Evolutionary conservation across 2,329 filamentous ascomycete species (phyloP).

Genomic region (Berkeleyomyces rouxiae): DNA sequence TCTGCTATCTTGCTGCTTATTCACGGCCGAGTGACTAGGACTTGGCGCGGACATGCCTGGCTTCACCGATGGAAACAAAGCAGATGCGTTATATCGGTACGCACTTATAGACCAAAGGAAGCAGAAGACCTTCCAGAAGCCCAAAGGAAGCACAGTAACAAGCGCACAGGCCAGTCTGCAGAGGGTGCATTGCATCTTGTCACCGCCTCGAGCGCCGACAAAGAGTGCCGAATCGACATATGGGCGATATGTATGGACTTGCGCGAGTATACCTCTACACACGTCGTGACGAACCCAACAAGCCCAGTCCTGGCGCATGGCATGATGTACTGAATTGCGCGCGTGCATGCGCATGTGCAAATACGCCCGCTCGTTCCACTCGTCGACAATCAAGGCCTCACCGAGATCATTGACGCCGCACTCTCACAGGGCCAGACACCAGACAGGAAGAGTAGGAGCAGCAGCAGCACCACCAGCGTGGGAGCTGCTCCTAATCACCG

Average conservation of each 20-base stretch:
- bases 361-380: not conserved
- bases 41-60: not conserved
- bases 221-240: no score
- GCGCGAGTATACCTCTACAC: no score
- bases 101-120: not conserved
- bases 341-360: not conserved
- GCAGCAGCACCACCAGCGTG: no score
- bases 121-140: not conserved
- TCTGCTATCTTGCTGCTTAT: no score
- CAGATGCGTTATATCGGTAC: not conserved
- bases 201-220: not conserved
- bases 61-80: not conserved
- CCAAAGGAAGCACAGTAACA: slow-evolving; percentile 9
- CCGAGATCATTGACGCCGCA: not conserved
- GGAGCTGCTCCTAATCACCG: not conserved
- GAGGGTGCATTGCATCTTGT: not conserved
- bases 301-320: not conserved
- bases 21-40: no score
- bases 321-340: not conserved
- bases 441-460: no score
- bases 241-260: no score
- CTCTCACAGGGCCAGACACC: not conserved
- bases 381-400: not conserved
- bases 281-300: no score
- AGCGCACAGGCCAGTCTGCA: not conserved